Evolutionary conservation across 192 early-diverging fungal genomes (phyloP).

Genomic region (Gigaspora rosea): DNA sequence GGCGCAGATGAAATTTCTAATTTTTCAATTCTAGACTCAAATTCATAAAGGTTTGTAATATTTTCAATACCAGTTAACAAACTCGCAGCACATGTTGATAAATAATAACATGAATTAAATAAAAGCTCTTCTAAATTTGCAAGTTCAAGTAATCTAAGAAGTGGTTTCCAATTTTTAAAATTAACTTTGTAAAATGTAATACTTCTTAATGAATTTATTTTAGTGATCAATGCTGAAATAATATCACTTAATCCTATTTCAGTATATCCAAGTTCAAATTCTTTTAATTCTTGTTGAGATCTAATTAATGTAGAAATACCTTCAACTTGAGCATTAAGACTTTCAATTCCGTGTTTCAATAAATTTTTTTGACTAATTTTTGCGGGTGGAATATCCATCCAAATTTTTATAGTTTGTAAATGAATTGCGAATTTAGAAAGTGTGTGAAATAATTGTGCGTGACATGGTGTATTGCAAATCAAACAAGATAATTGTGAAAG

Average conservation of each 20-base stretch:
- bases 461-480: neutral
- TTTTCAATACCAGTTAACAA: neutral
- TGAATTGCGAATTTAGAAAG: neutral
- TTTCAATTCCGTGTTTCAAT: neutral
- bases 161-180: neutral
- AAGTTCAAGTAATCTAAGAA: neutral
- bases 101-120: neutral
- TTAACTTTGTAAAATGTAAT: conserved; percentile 1
- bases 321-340: neutral
- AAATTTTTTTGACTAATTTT: neutral
- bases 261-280: neutral
- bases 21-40: neutral
- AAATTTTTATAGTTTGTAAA: neutral
- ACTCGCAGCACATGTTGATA: neutral
- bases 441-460: neutral
- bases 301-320: neutral
- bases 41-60: neutral
- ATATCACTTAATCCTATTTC: neutral
- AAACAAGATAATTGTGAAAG: neutral
- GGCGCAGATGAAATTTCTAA: neutral
- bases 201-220: neutral
- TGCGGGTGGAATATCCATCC: neutral
- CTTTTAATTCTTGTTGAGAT: neutral
- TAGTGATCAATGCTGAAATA: neutral
- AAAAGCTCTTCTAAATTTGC: neutral